Conservation (phyloP, 257 asterid species). For the Cynanchum wilfordii region DNA sequence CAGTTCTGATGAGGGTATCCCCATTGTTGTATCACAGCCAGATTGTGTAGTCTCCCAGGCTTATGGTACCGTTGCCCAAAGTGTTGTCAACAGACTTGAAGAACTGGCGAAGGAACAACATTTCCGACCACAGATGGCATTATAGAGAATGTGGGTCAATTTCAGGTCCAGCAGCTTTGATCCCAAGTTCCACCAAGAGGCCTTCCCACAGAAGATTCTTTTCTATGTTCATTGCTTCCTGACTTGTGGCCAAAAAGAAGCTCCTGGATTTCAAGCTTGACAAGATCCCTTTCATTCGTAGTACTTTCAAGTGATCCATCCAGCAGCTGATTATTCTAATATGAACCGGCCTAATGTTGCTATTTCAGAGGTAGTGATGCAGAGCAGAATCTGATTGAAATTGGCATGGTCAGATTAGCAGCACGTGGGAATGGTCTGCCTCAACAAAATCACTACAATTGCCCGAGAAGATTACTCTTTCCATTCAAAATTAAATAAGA, state of each 20-base stretch:
- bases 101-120: conserved; percentile 40
- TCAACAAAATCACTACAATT: background rate
- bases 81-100: conserved; percentile 47
- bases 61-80: conserved; percentile 54
- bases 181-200: background rate
- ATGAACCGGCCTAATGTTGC: background rate
- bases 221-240: background rate
- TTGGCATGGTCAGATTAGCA: background rate
- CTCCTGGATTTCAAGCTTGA: background rate
- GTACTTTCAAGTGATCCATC: background rate
- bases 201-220: background rate
- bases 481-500: too few species aligned
- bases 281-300: background rate
- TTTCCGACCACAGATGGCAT: conserved; percentile 54
- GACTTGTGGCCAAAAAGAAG: background rate
- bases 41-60: conserved; percentile 56
- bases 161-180: background rate
- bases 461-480: background rate
- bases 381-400: background rate
- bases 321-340: background rate
- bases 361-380: background rate
- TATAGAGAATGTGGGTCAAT: conserved; percentile 25
- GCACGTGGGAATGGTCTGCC: background rate
- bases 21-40: conserved; percentile 74
- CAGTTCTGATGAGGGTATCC: conserved; percentile 88